Evolutionary conservation across 1,284 basidiomycete genomes (phyloP), one percentile per base, ranked within the genome.

Genomic region (Melampsora larici-populina): DNA sequence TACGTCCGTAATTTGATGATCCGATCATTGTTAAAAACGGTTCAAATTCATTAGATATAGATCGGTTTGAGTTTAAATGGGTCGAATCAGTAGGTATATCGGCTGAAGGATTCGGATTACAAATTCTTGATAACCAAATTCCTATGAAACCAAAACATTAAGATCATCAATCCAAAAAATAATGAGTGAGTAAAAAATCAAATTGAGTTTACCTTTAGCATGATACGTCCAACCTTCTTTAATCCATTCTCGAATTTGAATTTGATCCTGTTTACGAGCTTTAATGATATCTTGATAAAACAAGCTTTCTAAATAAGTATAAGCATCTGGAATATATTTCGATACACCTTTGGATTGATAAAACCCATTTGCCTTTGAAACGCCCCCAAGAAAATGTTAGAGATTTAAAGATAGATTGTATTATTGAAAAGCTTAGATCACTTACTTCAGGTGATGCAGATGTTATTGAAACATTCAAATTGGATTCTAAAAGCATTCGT

Each of bases 141-240:
- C 21, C 62, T 51, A n/a, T 17, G 67, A 18, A 26, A 13, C 2
- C n/a, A 51, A 40, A 21, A 18, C 17, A 21, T 0, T 63, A 73
- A 46, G 49, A 9, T 36, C 36, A 36, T n/a, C n/a, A n/a, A n/a
- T n/a, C n/a, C n/a, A n/a, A n/a, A n/a, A n/a, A n/a, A n/a, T n/a
- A n/a, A n/a, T n/a, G n/a, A n/a, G n/a, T n/a, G n/a, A n/a, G n/a
- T n/a, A n/a, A n/a, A n/a, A n/a, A 36, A 36, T 36, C 9, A 36
- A 36, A 9, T 9, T 15, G 15, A 58, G 82, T 81, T 72, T 80
- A 93, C 95, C 96, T 88, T 98, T 99, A 43, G 94, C 92, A 82
- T 99, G 96, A 85, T 99, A 99, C 0, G 96, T 99, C 97, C 97
- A 99, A 0, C 91, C 93, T n/a, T 87, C 85, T 80, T 88, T 89